Evolutionary conservation across 306 rosid species (phyloP).

Genomic region (Alnus glutinosa): DNA sequence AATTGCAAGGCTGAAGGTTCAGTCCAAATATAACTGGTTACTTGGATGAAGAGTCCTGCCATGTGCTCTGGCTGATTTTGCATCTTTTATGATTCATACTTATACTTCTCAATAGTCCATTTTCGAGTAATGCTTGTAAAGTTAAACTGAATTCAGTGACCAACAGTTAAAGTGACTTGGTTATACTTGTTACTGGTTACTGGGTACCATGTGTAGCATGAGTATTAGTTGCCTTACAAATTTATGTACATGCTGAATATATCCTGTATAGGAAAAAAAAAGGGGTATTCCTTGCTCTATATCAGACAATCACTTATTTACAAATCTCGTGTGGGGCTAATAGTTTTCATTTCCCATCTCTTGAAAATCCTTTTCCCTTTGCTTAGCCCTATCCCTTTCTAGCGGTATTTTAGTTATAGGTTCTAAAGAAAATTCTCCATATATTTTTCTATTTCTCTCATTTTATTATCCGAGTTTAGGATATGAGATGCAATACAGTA

Average conservation of each 20-base stretch:
- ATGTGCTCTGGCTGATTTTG: constrained; percentile 12
- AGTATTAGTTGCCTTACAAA: neutral
- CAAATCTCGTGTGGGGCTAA: neutral
- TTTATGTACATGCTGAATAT: neutral
- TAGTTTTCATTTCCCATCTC: constrained; percentile 3
- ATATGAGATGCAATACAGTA: neutral
- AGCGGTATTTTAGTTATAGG: neutral
- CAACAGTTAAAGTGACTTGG: neutral
- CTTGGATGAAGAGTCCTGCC: neutral
- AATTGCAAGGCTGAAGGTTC: constrained; percentile 2
- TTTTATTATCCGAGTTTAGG: neutral
- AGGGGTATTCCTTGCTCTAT: neutral
- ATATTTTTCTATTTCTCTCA: neutral
- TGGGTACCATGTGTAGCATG: neutral
- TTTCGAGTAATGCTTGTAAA: neutral
- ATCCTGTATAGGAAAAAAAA: neutral
- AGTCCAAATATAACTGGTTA: constrained; percentile 21
- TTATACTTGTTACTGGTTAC: neutral
- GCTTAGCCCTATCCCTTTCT: neutral
- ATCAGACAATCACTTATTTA: neutral
- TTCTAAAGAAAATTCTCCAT: constrained; percentile 12
- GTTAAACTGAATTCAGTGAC: neutral
- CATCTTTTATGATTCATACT: neutral
- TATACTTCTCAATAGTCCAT: neutral
- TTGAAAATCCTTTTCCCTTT: neutral